Evolutionary conservation across 2,329 filamentous ascomycete genomes (phyloP).

Genomic region (Curvularia verruculosa): DNA sequence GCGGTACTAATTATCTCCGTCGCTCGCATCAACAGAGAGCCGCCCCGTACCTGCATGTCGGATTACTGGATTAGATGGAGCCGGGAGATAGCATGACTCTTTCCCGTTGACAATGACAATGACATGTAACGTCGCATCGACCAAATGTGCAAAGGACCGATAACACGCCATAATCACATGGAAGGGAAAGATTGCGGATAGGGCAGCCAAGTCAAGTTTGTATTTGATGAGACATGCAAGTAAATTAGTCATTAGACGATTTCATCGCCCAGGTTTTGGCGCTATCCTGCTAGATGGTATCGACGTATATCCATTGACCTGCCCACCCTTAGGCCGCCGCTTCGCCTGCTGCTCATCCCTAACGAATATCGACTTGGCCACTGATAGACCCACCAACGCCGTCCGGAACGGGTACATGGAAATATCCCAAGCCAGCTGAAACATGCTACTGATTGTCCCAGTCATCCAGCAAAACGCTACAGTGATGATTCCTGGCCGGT

Average conservation of each 20-base stretch:
- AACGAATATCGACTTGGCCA: conserved; percentile 31
- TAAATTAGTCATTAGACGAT: background rate
- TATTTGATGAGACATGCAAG: background rate
- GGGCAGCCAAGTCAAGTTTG: background rate
- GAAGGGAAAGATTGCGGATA: background rate
- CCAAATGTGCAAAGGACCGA: background rate
- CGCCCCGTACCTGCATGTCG: conserved; percentile 11
- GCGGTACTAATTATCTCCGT: background rate
- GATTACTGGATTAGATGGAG: conserved; percentile 24
- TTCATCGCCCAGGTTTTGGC: conserved; percentile 34
- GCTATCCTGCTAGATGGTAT: conserved; percentile 38
- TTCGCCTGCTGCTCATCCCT: conserved; percentile 30
- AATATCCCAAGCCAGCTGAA: conserved; percentile 38
- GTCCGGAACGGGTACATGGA: conserved; percentile 42
- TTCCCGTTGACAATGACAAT: background rate
- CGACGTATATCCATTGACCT: conserved; percentile 31
- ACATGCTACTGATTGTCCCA: conserved; percentile 22
- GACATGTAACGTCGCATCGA: background rate
- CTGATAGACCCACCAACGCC: conserved; percentile 14
- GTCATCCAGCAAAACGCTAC: conserved; percentile 38
- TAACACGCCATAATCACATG: background rate
- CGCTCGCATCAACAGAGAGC: background rate
- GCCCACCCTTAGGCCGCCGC: conserved; percentile 30
- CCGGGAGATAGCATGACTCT: conserved; percentile 11
- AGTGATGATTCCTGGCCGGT: conserved; percentile 41